Conservation (phyloP, 2,329 filamentous ascomycete species). For the Colletotrichum musae region DNA sequence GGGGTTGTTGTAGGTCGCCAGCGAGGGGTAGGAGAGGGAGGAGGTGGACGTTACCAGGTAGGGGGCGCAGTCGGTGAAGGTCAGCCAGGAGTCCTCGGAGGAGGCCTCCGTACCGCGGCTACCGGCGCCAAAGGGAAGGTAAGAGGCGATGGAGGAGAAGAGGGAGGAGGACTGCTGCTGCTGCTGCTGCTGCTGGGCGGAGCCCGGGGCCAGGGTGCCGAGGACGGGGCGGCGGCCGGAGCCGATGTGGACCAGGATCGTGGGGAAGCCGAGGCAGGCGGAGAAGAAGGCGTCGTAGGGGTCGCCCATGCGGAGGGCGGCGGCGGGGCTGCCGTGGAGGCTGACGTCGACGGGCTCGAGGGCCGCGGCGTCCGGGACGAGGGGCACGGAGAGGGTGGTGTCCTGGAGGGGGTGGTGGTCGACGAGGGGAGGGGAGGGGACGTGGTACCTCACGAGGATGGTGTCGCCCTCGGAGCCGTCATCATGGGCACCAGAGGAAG, state of each 20-base stretch:
- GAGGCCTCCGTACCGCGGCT: background rate
- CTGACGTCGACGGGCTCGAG: slow-evolving; percentile 66
- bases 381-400: slow-evolving; percentile 66
- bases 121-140: slow-evolving; percentile 45
- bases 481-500: slow-evolving; percentile 52
- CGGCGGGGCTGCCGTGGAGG: slow-evolving; percentile 72
- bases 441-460: slow-evolving; percentile 61
- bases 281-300: slow-evolving; percentile 77
- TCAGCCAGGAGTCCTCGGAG: slow-evolving; percentile 64
- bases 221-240: slow-evolving; percentile 71
- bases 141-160: slow-evolving; percentile 51
- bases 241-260: slow-evolving; percentile 76
- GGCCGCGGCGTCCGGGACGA: slow-evolving; percentile 64
- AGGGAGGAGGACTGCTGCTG: slow-evolving; percentile 8
- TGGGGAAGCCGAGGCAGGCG: slow-evolving; percentile 73
- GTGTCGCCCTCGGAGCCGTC: slow-evolving; percentile 37
- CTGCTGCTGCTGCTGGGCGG: slow-evolving; percentile 4
- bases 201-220: slow-evolving; percentile 66
- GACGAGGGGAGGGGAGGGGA: slow-evolving; percentile 57
- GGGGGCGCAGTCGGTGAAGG: slow-evolving; percentile 82
- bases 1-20: slow-evolving; percentile 57
- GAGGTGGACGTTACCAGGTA: slow-evolving; percentile 80
- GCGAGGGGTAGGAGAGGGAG: slow-evolving; percentile 77
- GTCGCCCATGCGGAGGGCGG: slow-evolving; percentile 74
- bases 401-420: slow-evolving; percentile 52